Conservation (phyloP, 441 rosid genomes). For the Populus trichocarpa region DNA sequence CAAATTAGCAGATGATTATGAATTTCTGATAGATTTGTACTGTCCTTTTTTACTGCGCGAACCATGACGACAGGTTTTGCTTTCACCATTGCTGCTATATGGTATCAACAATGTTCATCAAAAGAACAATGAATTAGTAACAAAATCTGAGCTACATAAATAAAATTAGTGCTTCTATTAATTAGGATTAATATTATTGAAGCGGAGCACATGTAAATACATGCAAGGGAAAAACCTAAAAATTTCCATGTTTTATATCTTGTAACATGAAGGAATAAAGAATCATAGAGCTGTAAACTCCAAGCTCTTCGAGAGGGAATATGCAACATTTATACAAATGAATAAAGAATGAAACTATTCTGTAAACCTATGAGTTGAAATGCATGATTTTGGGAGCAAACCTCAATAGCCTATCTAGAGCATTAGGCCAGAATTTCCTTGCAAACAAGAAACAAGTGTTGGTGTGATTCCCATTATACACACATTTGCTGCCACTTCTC, state of each 20-base stretch:
- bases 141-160: not conserved
- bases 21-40: not conserved
- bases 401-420: constrained; percentile 56
- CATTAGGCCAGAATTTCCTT: constrained; percentile 69
- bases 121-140: not conserved
- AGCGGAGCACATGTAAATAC: not conserved
- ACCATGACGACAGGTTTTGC: not conserved
- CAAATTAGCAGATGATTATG: not conserved
- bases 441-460: constrained; percentile 73
- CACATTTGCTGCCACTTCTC: constrained; percentile 48
- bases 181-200: not conserved
- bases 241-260: not conserved
- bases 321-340: not conserved
- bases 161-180: not conserved
- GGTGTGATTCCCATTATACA: constrained; percentile 52
- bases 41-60: not conserved
- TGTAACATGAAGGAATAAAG: not conserved
- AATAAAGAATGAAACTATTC: constrained; percentile 11
- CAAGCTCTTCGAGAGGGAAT: not conserved
- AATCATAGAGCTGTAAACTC: not conserved
- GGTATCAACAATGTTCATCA: not conserved
- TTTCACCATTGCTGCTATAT: not conserved
- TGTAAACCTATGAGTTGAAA: constrained; percentile 17
- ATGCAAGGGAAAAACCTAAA: not conserved
- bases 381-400: constrained; percentile 58